Base-by-base conservation (phyloP, 2,329 filamentous ascomycete genomes). In the Diaporthe ampelina region DNA sequence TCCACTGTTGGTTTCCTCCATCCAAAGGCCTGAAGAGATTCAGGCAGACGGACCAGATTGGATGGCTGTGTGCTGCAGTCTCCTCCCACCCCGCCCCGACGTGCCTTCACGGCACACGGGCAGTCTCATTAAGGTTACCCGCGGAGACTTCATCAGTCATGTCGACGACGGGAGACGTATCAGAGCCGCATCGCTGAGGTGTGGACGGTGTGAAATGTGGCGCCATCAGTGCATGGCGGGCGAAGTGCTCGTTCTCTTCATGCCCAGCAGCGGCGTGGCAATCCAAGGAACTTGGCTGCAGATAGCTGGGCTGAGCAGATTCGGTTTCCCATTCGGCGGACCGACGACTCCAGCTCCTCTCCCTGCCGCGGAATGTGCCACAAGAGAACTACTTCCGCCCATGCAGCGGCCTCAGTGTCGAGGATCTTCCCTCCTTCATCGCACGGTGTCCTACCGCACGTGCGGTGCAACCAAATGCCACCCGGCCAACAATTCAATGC, bases 161-260 rank as follows among this genome's bases (percentile, higher is more conserved):
- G 63, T 54, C 63, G 48, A 68, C 45, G n/a, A 54, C 48, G 9
- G 63, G 63, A 68, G 63, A 68, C 48, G 63, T 68, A 54, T 68
- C 63, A 68, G 63, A 68, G 63, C 63, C 63, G 63, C 63, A 54
- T 68, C 63, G 52, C 48, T 54, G 48, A 54, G 48, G 63, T 68
- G 63, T 68, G 63, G 45, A 68, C 24, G 26, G 63, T 54, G 48
- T 54, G 32, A 68, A 40, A 40, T 68, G 48, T 67, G 45, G 63
- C 45, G 43, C 45, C 45, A 52, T 67, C 11, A 11, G 61, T 48
- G 61, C 61, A 67, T 67, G 61, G 29, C 61, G 61, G 19, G 45
- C 61, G 24, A 52, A 67, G 43, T 52, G 61, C 61, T 67, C 61
- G 61, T 50, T 48, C 40, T 48, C 15, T 37, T 67, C 61, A 67